Percentiles rank a stretch among this genome's conserved stretches.
These are phyloP conservation scores for Ceratobasidium sp. DNA, from an alignment of 1,284 basidiomycete genomes.

Conservation along the genomic window DNA sequence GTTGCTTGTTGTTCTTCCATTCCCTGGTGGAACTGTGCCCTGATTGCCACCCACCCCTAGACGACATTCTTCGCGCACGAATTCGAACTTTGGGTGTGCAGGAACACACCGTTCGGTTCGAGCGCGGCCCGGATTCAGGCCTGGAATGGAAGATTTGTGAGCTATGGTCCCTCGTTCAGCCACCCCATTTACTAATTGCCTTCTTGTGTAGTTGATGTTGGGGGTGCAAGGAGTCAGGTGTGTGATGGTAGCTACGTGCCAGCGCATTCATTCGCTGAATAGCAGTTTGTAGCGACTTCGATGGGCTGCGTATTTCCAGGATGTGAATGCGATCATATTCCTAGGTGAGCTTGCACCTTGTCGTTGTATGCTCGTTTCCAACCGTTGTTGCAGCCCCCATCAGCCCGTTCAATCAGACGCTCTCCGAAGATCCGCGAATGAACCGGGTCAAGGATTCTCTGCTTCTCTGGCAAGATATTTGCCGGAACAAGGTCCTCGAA, in stretches of 20 bases:
- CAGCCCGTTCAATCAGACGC: conserved; percentile 83
- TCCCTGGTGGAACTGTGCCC: no score
- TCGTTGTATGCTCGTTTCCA: neutral
- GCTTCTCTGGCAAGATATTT: conserved; percentile 39
- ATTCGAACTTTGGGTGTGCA: conserved; percentile 69
- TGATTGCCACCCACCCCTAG: conserved; percentile 45
- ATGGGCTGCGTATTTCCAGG: conserved; percentile 43
- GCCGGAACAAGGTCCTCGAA: conserved; percentile 40
- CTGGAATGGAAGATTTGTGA: conserved; percentile 38
- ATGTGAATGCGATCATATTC: conserved; percentile 61
- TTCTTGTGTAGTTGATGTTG: conserved; percentile 3
- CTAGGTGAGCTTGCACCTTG: conserved; percentile 48
- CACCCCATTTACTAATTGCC: neutral
- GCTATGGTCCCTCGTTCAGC: conserved; percentile 6
- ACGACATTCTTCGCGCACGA: conserved; percentile 67
- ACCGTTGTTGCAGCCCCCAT: conserved; percentile 60
- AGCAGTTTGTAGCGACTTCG: conserved; percentile 37
- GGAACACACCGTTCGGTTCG: conserved; percentile 58
- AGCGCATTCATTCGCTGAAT: neutral
- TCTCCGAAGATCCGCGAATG: conserved; percentile 76
- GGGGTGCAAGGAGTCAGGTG: conserved; percentile 14
- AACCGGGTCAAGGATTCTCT: conserved; percentile 55
- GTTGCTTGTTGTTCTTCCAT: no score
- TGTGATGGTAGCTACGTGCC: neutral
- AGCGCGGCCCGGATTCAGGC: conserved; percentile 20